Evolutionary conservation across 208 protist genomes (phyloP).

Genomic region (Leishmania braziliensis): DNA sequence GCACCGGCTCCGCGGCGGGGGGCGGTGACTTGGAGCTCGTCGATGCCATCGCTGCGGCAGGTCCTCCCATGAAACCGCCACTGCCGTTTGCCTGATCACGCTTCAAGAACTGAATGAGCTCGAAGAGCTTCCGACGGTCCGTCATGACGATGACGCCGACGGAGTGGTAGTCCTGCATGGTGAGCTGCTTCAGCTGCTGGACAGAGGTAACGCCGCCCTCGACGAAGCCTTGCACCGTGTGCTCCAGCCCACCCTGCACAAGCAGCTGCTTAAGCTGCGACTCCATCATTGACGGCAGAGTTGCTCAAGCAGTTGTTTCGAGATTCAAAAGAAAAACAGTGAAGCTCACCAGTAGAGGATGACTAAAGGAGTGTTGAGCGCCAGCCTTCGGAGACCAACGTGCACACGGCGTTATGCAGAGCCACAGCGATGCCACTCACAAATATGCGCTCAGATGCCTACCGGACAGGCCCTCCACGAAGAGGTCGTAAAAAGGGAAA

Average conservation of each 20-base stretch:
- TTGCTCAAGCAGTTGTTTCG: not conserved
- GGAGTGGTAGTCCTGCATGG: conserved; percentile 91
- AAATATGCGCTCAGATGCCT: not conserved
- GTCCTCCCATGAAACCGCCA: not conserved
- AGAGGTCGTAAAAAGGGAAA: not conserved
- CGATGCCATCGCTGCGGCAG: not conserved
- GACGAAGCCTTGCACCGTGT: conserved; percentile 83
- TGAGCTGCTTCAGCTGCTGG: conserved; percentile 84
- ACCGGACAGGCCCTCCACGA: not conserved
- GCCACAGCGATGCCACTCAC: not conserved
- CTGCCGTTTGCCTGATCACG: conserved; percentile 51
- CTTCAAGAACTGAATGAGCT: conserved; percentile 92
- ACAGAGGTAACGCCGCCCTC: conserved; percentile 74
- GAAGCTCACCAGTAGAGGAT: not conserved
- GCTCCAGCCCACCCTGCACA: conserved; percentile 72
- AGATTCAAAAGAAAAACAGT: conserved; percentile 6
- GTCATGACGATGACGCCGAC: conserved; percentile 91
- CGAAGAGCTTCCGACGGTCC: conserved; percentile 92
- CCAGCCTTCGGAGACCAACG: not conserved
- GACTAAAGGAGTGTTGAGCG: not conserved
- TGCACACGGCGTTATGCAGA: not conserved
- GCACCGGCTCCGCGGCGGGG: conserved; percentile 23
- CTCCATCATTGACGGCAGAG: conserved; percentile 52
- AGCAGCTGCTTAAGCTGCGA: conserved; percentile 78
- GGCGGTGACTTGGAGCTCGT: conserved; percentile 22